Conservation (phyloP, 176 grass and related monocot genomes). For the Ampelocalamus luodianensis region DNA sequence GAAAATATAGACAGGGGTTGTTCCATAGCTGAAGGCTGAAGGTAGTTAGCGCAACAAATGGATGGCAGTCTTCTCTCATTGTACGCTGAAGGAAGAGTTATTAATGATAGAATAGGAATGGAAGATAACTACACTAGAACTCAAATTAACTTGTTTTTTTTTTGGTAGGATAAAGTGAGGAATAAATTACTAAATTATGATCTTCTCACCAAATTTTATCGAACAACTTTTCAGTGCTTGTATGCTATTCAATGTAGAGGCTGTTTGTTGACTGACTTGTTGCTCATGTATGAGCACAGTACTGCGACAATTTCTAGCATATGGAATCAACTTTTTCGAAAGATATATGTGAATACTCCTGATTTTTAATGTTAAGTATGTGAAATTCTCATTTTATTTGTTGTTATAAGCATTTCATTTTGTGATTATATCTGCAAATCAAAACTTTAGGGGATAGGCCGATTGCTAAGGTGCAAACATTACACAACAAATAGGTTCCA, state of each 20-base stretch:
- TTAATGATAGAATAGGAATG: constrained; percentile 14
- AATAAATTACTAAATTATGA: background rate
- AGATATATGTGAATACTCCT: too few species aligned
- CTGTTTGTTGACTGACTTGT: background rate
- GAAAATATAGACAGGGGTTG: background rate
- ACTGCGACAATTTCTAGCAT: too few species aligned
- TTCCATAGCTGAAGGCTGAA: constrained; percentile 34
- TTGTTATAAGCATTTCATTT: background rate
- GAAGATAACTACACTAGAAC: too few species aligned
- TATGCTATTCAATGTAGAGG: background rate
- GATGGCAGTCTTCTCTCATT: constrained; percentile 21
- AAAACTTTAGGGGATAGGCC: background rate
- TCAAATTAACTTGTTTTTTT: too few species aligned
- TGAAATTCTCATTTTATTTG: background rate
- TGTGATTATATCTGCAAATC: background rate
- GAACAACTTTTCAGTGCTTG: background rate
- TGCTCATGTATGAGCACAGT: background rate
- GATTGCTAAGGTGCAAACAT: background rate
- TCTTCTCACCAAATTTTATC: background rate
- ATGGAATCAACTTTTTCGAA: too few species aligned
- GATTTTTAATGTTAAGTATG: too few species aligned
- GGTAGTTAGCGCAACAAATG: constrained; percentile 12
- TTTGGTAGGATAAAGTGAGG: background rate
- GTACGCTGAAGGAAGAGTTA: background rate
- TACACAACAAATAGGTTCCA: background rate